Evolutionary conservation across 208 protist genomes (phyloP).

Genomic region (Leishmania turanica): DNA sequence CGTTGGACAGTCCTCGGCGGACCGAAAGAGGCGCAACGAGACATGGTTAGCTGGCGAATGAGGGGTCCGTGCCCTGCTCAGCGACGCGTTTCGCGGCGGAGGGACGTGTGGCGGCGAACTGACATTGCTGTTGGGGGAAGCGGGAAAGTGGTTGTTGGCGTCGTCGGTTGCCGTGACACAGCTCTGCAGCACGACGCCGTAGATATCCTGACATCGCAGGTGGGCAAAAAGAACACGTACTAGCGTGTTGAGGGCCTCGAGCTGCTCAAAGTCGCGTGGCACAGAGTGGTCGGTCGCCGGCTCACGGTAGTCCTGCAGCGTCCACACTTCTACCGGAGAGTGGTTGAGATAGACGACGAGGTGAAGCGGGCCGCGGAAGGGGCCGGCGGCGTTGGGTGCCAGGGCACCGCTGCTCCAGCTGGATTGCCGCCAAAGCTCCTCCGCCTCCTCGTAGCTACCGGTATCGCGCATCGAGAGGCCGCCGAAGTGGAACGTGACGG

Average conservation of each 20-base stretch:
- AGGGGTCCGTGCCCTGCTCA: conserved; percentile 12
- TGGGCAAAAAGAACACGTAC: conserved; percentile 48
- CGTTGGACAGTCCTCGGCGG: conserved; percentile 23
- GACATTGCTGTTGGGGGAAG: background rate
- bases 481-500: conserved; percentile 42
- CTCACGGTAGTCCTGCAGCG: conserved; percentile 51
- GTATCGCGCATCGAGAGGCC: conserved; percentile 43
- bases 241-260: conserved; percentile 44
- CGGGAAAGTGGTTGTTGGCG: conserved; percentile 3
- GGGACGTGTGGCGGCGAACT: conserved; percentile 16
- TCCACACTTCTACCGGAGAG: conserved; percentile 47
- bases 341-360: conserved; percentile 41
- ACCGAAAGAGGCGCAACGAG: conserved; percentile 22
- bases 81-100: conserved; percentile 6
- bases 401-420: conserved; percentile 6
- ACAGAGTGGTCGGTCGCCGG: conserved; percentile 41
- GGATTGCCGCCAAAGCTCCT: conserved; percentile 34
- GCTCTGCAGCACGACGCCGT: conserved; percentile 36
- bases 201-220: conserved; percentile 44
- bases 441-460: conserved; percentile 40
- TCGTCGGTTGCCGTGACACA: conserved; percentile 27
- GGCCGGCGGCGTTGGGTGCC: background rate
- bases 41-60: conserved; percentile 24
- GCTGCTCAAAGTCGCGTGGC: conserved; percentile 37
- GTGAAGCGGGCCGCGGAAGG: conserved; percentile 41